Conservation (phyloP, 176 grass and related monocot species). For the Avena atlantica region DNA sequence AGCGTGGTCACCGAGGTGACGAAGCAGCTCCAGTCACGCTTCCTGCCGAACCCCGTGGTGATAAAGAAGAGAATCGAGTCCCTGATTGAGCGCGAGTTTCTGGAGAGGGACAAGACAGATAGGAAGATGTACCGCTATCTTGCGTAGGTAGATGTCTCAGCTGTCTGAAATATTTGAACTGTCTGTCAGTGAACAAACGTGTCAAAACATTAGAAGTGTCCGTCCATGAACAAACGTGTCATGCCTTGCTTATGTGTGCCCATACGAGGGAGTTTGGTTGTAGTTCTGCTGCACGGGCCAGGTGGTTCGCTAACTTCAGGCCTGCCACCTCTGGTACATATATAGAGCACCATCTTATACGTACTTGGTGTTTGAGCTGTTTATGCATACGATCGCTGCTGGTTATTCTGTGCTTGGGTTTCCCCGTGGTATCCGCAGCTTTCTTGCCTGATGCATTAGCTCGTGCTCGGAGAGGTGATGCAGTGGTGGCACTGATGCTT, state of each 20-base stretch:
- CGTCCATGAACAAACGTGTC: not conserved
- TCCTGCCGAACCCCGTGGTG: slow-evolving; percentile 66
- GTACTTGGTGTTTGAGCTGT: not conserved
- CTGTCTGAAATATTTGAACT: not conserved
- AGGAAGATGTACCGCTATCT: slow-evolving; percentile 70
- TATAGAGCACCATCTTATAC: slow-evolving; percentile 16
- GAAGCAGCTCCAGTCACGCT: slow-evolving; percentile 60
- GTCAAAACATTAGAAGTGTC: not conserved
- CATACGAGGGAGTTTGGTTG: slow-evolving; percentile 2
- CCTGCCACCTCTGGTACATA: slow-evolving; percentile 35
- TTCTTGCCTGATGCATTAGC: not conserved
- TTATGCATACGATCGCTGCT: slow-evolving; percentile 9
- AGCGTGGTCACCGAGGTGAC: slow-evolving; percentile 57
- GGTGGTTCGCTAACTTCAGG: slow-evolving; percentile 15
- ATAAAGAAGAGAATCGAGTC: slow-evolving; percentile 77
- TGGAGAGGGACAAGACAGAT: slow-evolving; percentile 70
- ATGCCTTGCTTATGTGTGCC: not conserved
- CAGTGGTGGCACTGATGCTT: no score
- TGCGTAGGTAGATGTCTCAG: not conserved
- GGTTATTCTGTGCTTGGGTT: not conserved
- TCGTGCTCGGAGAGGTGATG: not conserved
- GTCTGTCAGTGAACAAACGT: not conserved
- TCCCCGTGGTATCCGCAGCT: not conserved
- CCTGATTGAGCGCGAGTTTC: slow-evolving; percentile 69
- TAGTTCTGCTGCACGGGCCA: slow-evolving; percentile 17